These are phyloP conservation scores for Pestalotiopsis sp. DNA, from an alignment of 2,329 filamentous ascomycete genomes.

Conservation along the genomic window DNA sequence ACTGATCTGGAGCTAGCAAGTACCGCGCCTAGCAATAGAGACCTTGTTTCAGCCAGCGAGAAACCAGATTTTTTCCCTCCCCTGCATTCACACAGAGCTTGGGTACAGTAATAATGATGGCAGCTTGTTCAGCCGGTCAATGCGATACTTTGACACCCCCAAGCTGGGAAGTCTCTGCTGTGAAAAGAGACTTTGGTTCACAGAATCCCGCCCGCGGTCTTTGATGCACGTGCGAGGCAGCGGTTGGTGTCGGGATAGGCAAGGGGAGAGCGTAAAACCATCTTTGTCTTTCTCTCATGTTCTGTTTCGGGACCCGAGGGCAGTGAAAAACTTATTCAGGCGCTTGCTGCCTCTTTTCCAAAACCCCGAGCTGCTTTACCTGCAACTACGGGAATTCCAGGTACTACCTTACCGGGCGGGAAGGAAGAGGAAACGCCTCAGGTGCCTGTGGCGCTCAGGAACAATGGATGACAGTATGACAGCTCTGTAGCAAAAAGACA, in stretches of 20 bases:
- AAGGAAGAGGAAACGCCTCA: neutral
- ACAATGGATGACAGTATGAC: no score
- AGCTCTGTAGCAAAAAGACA: no score
- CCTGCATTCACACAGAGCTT: neutral
- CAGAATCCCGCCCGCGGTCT: neutral
- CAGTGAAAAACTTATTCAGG: neutral
- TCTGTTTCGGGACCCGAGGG: neutral
- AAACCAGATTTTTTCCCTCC: neutral
- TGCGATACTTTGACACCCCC: slow-evolving; percentile 6
- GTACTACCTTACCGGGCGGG: neutral
- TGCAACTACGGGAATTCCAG: no score
- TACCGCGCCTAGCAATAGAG: neutral
- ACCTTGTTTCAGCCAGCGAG: slow-evolving; percentile 6
- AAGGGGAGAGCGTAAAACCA: neutral
- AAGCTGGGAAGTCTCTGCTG: neutral
- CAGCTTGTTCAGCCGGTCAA: slow-evolving; percentile 4
- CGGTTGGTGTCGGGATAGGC: neutral
- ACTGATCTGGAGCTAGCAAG: neutral
- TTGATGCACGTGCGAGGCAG: slow-evolving; percentile 7
- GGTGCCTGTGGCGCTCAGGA: no score
- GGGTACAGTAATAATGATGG: neutral
- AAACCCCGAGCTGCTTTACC: no score
- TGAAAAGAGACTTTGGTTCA: neutral
- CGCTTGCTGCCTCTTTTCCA: neutral
- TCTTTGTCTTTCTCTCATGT: neutral